phyloP scores from a whole-genome alignment of 2,329 filamentous ascomycete genomes.

The Xylaria multiplex region DNA sequence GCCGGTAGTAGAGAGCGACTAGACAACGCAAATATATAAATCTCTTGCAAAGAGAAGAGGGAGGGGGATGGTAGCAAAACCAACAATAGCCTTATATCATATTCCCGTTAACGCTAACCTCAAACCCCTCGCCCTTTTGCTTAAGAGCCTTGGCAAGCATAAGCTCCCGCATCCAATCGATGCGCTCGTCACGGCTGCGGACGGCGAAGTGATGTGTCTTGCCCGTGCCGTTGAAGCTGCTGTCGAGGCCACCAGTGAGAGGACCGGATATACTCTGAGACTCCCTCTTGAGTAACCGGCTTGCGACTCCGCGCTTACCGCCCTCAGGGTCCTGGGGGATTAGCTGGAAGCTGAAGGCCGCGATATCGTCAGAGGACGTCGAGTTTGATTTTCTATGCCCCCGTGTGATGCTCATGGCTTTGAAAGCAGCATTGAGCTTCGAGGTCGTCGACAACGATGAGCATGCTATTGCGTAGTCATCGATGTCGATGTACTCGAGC shows the following conservation, averaged over 20 bases:
- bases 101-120: constrained; percentile 83
- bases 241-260: constrained; percentile 44
- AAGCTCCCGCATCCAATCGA: constrained; percentile 96
- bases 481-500: constrained; percentile 84
- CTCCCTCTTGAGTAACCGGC: constrained; percentile 63
- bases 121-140: constrained; percentile 84
- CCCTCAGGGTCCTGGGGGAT: constrained; percentile 74
- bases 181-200: constrained; percentile 84
- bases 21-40: constrained; percentile 8
- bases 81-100: constrained; percentile 64
- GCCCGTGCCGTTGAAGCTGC: constrained; percentile 66
- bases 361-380: constrained; percentile 61
- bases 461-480: constrained; percentile 89
- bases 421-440: constrained; percentile 89
- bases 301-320: constrained; percentile 55
- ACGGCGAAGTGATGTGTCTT: constrained; percentile 97
- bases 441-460: constrained; percentile 77
- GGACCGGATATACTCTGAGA: constrained; percentile 54
- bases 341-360: constrained; percentile 85
- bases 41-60: neutral
- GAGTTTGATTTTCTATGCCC: constrained; percentile 54
- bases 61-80: neutral
- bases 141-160: constrained; percentile 90
- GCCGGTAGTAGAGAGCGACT: constrained; percentile 23
- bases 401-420: constrained; percentile 73